Percentiles rank a stretch among this genome's conserved stretches.
These are phyloP conservation scores for Inonotus hispidus DNA, from an alignment of 1,284 basidiomycete species.

Conservation along the genomic window DNA sequence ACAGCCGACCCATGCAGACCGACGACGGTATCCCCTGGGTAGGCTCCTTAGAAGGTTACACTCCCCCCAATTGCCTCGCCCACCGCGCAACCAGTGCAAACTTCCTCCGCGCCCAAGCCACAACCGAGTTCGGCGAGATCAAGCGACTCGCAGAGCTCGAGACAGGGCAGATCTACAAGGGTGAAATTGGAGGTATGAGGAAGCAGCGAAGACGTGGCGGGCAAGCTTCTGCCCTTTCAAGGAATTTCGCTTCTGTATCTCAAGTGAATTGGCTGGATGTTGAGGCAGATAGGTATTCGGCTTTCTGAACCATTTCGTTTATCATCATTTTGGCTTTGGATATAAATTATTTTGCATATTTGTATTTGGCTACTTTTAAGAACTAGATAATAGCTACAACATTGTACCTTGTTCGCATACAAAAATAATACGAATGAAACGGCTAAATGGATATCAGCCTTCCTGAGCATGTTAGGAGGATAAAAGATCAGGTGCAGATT, in stretches of 20 bases:
- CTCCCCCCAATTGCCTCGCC: conserved; percentile 47
- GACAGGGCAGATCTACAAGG: conserved; percentile 28
- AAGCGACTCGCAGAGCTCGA: conserved; percentile 53
- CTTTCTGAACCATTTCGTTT: background rate
- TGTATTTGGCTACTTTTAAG: background rate
- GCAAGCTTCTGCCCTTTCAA: background rate
- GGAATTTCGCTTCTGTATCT: background rate
- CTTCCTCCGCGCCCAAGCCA: conserved; percentile 73
- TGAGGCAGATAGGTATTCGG: background rate
- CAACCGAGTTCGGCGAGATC: conserved; percentile 60
- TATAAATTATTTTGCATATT: background rate
- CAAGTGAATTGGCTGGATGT: background rate
- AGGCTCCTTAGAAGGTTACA: conserved; percentile 41
- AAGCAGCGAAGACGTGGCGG: background rate
- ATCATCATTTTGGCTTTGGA: background rate
- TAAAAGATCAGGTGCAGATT: too few species aligned
- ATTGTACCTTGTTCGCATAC: background rate
- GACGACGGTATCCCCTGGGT: conserved; percentile 20
- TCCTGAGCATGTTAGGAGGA: too few species aligned
- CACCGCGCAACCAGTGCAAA: conserved; percentile 58
- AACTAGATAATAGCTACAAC: background rate
- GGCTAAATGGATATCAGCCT: too few species aligned
- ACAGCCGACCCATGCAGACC: conserved; percentile 49
- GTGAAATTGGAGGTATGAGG: background rate
- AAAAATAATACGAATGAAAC: background rate